Percentiles rank a stretch among this genome's conserved stretches.
Conservation (phyloP, 1,284 basidiomycete genomes). For the Pulveroboletus ridleyi region DNA sequence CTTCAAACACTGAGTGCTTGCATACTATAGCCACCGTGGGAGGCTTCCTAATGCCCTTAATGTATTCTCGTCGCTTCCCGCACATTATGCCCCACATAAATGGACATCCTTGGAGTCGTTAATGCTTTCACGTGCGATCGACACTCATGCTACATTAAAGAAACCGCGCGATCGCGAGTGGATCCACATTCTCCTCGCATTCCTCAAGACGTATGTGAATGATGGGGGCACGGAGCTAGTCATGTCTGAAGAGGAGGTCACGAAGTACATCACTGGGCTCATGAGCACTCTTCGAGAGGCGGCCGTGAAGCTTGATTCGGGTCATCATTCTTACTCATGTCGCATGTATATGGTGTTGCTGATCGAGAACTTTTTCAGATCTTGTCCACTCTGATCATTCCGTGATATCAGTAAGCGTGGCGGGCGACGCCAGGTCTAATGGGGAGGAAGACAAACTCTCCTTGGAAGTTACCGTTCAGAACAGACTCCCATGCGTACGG, state of each 20-base stretch:
- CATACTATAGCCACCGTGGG: constrained; percentile 62
- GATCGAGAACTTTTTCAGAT: constrained; percentile 49
- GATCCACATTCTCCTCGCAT: constrained; percentile 74
- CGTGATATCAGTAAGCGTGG: constrained; percentile 58
- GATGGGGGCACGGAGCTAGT: constrained; percentile 59
- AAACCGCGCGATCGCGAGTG: constrained; percentile 74
- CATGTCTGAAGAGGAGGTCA: constrained; percentile 54
- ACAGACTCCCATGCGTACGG: constrained; percentile 75
- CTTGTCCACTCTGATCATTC: constrained; percentile 72
- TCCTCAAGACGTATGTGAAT: constrained; percentile 70
- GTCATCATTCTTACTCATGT: constrained; percentile 42
- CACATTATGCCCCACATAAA: constrained; percentile 80
- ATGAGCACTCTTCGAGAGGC: constrained; percentile 56
- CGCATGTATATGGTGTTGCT: constrained; percentile 11
- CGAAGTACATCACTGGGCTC: constrained; percentile 58
- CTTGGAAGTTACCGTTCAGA: constrained; percentile 63
- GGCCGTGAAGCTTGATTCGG: constrained; percentile 58
- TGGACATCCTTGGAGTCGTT: constrained; percentile 83
- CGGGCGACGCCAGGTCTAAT: constrained; percentile 52
- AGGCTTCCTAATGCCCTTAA: constrained; percentile 66
- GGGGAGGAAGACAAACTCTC: constrained; percentile 69
- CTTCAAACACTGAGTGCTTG: constrained; percentile 23
- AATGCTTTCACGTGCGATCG: constrained; percentile 75
- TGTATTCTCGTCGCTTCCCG: constrained; percentile 79
- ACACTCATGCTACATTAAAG: constrained; percentile 60